These are phyloP conservation scores for Cucurbita pepo DNA, from an alignment of 306 rosid species.

Conservation along the genomic window DNA sequence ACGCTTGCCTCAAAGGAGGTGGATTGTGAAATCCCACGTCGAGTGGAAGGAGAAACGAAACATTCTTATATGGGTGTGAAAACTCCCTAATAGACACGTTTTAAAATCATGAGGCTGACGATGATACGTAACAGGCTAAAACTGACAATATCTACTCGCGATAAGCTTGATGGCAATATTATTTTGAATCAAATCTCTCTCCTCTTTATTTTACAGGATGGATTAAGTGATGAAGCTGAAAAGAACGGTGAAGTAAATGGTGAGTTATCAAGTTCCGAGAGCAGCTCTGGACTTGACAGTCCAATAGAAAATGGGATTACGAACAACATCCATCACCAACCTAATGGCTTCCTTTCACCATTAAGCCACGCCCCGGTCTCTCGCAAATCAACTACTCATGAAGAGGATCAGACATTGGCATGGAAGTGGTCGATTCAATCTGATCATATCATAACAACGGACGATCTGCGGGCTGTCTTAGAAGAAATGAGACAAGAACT, in stretches of 20 bases:
- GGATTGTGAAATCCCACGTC: too few relatives aligned
- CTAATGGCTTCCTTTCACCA: conserved; percentile 12
- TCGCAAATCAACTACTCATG: conserved; percentile 20
- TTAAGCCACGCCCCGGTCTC: conserved; percentile 13
- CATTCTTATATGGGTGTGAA: too few relatives aligned
- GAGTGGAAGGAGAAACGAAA: too few relatives aligned
- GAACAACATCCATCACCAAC: conserved; percentile 22
- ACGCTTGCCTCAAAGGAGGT: too few relatives aligned
- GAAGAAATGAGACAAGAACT: conserved; percentile 81
- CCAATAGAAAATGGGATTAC: conserved; percentile 42
- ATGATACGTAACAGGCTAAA: too few relatives aligned
- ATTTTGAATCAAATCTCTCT: background rate
- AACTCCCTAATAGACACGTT: too few relatives aligned
- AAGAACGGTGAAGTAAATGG: conserved; percentile 31
- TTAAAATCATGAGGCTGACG: too few relatives aligned
- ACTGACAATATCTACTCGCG: too few relatives aligned
- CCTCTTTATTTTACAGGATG: conserved; percentile 32
- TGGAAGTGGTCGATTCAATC: conserved; percentile 62
- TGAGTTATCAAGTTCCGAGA: conserved; percentile 75
- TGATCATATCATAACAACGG: conserved; percentile 28
- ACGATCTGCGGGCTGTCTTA: conserved; percentile 37
- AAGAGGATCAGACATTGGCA: conserved; percentile 31
- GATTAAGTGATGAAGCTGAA: conserved; percentile 18
- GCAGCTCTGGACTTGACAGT: conserved; percentile 75
- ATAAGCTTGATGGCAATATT: background rate